phyloP scores from a whole-genome alignment of 129 eudicot genomes.

The Tagetes erecta region DNA sequence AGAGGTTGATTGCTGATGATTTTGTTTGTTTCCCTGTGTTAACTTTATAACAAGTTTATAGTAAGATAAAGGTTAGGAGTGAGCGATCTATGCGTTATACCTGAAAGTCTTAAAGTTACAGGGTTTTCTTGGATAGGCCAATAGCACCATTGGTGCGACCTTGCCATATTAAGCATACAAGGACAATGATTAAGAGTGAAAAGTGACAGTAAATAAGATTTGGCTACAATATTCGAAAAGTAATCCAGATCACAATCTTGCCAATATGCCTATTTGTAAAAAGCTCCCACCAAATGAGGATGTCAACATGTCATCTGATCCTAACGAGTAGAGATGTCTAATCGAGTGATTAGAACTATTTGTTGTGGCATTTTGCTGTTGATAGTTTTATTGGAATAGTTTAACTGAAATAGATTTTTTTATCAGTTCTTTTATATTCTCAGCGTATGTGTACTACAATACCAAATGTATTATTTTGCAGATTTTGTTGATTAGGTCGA shows the following conservation, averaged over 20 bases:
- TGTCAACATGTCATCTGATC: background rate
- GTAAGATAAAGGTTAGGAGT: constrained; percentile 1
- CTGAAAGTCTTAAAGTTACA: background rate
- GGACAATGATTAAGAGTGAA: background rate
- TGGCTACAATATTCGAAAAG: constrained; percentile 1
- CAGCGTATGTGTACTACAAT: background rate
- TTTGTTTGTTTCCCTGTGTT: background rate
- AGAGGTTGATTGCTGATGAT: background rate
- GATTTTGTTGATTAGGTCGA: background rate
- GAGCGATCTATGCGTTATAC: background rate
- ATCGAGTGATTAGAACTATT: background rate
- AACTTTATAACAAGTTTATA: background rate
- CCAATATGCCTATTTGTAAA: background rate
- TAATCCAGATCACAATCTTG: constrained; percentile 1
- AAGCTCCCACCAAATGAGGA: background rate
- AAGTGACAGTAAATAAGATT: constrained; percentile 12
- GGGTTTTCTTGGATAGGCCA: background rate
- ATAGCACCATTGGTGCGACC: background rate
- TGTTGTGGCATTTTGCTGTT: background rate
- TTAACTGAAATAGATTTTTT: background rate
- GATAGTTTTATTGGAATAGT: background rate
- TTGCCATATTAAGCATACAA: background rate
- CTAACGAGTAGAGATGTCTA: constrained; percentile 10
- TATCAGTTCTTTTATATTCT: constrained; percentile 7
- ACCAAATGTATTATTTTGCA: constrained; percentile 4